Evolutionary conservation across 192 early-diverging fungal genomes (phyloP).

Genomic region (Backusella sp.): DNA sequence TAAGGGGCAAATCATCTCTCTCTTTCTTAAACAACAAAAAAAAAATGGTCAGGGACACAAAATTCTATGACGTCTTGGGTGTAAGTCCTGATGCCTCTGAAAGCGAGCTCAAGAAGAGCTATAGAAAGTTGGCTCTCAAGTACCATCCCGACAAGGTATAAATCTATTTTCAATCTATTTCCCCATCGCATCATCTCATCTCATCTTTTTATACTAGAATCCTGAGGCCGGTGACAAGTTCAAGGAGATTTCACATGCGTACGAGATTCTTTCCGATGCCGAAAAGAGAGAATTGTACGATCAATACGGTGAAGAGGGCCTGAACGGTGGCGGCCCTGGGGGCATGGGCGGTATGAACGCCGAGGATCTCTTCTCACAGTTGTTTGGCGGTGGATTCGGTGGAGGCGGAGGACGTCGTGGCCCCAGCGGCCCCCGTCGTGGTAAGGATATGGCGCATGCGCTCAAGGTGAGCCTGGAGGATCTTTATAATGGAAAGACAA

Average conservation of each 20-base stretch:
- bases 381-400: constrained; percentile 89
- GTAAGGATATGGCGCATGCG: constrained; percentile 92
- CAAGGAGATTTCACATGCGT: constrained; percentile 98
- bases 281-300: constrained; percentile 94
- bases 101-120: constrained; percentile 94
- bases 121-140: constrained; percentile 94
- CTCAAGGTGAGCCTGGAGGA: constrained; percentile 88
- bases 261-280: constrained; percentile 91
- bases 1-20: not conserved
- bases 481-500: constrained; percentile 85
- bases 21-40: not conserved
- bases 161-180: not conserved
- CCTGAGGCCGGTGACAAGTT: constrained; percentile 88
- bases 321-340: constrained; percentile 67
- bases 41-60: constrained; percentile 71
- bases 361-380: constrained; percentile 94
- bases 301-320: constrained; percentile 90
- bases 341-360: constrained; percentile 72
- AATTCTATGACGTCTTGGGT: constrained; percentile 89
- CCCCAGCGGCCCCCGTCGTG: constrained; percentile 75
- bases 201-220: constrained; percentile 56
- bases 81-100: constrained; percentile 74
- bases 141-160: constrained; percentile 86
- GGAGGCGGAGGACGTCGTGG: constrained; percentile 48
- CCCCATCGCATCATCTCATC: not conserved